These are phyloP conservation scores for Corylus avellana DNA, from an alignment of 306 rosid genomes.

Conservation along the genomic window DNA sequence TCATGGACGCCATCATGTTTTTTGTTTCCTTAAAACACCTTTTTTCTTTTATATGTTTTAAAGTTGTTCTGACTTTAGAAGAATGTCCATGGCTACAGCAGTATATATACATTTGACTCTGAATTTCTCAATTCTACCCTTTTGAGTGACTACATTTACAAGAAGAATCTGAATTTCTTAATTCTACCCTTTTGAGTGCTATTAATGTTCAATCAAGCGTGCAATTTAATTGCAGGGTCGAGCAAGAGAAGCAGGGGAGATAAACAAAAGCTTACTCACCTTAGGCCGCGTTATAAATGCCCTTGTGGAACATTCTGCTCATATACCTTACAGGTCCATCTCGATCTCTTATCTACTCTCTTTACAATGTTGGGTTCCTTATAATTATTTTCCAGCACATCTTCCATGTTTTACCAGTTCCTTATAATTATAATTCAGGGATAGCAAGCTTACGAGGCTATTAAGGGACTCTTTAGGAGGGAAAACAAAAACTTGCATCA, in stretches of 20 bases:
- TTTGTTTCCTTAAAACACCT: not conserved
- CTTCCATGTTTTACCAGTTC: conserved; percentile 20
- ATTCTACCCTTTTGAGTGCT: not conserved
- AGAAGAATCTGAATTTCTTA: not conserved
- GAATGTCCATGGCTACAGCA: not conserved
- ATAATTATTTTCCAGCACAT: conserved; percentile 14
- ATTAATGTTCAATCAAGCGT: conserved; percentile 12
- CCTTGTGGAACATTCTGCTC: conserved; percentile 88
- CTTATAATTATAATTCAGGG: conserved; percentile 53
- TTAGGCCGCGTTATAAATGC: conserved; percentile 97
- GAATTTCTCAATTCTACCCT: conserved; percentile 5
- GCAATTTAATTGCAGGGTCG: conserved; percentile 61
- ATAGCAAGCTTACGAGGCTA: conserved; percentile 92
- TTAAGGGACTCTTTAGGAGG: conserved; percentile 96
- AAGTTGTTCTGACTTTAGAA: not conserved
- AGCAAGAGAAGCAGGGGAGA: conserved; percentile 99
- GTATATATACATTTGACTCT: not conserved
- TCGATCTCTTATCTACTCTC: conserved; percentile 9
- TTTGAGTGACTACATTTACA: not conserved
- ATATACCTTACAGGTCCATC: conserved; percentile 85
- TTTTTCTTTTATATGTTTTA: not conserved
- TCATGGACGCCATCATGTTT: not conserved
- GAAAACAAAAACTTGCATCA: conserved; percentile 94
- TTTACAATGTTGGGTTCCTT: not conserved
- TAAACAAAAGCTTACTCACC: conserved; percentile 97